A percentile compares a stretch with the other conserved stretches of the same genome.
Conservation (phyloP, 2,329 filamentous ascomycete species). For the Orbilia ellipsospora region DNA sequence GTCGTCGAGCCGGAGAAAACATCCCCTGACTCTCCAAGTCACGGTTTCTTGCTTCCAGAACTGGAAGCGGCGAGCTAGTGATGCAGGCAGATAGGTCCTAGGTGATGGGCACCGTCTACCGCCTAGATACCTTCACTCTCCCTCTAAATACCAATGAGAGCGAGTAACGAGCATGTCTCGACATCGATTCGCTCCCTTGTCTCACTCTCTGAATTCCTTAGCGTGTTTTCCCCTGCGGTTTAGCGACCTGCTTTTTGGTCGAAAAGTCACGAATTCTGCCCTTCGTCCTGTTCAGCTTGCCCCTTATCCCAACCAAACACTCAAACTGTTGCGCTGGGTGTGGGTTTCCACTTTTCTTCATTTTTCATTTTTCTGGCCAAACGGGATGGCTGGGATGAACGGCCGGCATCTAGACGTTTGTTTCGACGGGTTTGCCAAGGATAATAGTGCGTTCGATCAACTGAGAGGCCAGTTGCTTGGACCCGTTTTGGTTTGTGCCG, state of each 20-base stretch:
- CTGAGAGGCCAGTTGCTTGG: conserved; percentile 17
- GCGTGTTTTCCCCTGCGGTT: conserved; percentile 41
- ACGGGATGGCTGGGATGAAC: conserved; percentile 41
- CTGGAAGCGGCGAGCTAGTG: conserved; percentile 26
- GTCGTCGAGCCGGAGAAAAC: conserved; percentile 3
- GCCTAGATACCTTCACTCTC: conserved; percentile 37
- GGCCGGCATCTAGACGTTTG: conserved; percentile 20
- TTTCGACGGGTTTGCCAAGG: conserved; percentile 10
- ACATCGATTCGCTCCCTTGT: conserved; percentile 51
- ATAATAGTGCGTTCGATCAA: conserved; percentile 1
- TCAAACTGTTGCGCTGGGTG: conserved; percentile 16
- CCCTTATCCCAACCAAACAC: conserved; percentile 38
- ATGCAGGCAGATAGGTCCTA: conserved; percentile 29
- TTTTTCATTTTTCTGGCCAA: conserved; percentile 8
- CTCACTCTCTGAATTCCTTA: conserved; percentile 42
- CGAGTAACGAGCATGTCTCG: conserved; percentile 47
- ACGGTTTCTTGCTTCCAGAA: conserved; percentile 38
- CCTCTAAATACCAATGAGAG: conserved; percentile 46
- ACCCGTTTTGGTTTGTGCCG: conserved; percentile 27
- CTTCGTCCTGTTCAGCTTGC: conserved; percentile 15
- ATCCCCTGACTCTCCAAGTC: conserved; percentile 50
- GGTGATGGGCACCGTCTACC: conserved; percentile 36
- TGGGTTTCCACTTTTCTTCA: conserved; percentile 14
- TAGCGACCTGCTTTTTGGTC: conserved; percentile 52
- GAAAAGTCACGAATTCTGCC: conserved; percentile 26